These are phyloP conservation scores for Zygnema circumcarinatum DNA, from an alignment of 139 green algal genomes.

Conservation along the genomic window DNA sequence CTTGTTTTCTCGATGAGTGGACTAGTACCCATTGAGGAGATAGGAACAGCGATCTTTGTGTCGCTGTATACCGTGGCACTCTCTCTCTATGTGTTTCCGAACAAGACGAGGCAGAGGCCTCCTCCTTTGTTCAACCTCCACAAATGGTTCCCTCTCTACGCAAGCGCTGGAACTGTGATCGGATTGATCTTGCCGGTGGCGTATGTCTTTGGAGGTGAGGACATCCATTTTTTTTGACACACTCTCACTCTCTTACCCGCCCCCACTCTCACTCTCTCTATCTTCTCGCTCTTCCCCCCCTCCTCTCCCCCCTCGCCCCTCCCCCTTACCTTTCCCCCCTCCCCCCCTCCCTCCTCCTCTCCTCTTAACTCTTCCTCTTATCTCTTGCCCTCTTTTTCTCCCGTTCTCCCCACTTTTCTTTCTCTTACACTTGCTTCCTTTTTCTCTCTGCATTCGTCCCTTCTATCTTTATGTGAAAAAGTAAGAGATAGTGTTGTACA, in stretches of 20 bases:
- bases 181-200: constrained; percentile 46
- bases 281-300: not conserved
- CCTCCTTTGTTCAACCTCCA: not conserved
- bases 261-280: not conserved
- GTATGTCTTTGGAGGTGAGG: constrained; percentile 33
- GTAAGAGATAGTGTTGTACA: too few relatives aligned
- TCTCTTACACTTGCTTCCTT: not conserved
- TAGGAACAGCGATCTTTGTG: constrained; percentile 16
- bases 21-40: constrained; percentile 11
- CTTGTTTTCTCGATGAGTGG: constrained; percentile 26
- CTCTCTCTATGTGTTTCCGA: not conserved
- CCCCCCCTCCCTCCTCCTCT: not conserved
- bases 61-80: not conserved
- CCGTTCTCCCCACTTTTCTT: not conserved
- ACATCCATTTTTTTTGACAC: not conserved
- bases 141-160: constrained; percentile 16
- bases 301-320: not conserved
- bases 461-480: too few relatives aligned
- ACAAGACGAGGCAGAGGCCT: not conserved
- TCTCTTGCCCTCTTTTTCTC: not conserved
- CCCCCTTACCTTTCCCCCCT: not conserved
- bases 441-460: not conserved
- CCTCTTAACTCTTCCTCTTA: not conserved
- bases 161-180: constrained; percentile 5
- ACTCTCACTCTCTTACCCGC: not conserved